Conservation (phyloP, 2,329 filamentous ascomycete genomes). For the Colletotrichum echinochloae region DNA sequence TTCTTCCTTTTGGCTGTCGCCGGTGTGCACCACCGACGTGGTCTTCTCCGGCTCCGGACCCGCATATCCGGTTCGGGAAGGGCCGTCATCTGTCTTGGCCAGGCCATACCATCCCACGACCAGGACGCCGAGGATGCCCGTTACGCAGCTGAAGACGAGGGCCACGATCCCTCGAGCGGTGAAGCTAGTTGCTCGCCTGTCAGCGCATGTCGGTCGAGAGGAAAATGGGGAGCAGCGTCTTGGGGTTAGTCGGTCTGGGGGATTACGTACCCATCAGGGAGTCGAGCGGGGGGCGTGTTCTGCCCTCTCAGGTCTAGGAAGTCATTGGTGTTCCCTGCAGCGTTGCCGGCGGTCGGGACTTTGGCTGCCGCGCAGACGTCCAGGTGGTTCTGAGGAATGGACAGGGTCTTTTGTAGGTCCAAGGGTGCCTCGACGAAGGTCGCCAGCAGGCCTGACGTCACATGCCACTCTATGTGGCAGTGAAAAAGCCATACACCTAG, state of each 20-base stretch:
- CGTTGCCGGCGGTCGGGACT: conserved; percentile 73
- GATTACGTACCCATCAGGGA: conserved; percentile 71
- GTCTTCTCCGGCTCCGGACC: not conserved
- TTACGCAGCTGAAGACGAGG: conserved; percentile 77
- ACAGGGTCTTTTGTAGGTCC: conserved; percentile 69
- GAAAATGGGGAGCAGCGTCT: not conserved
- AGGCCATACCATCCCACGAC: conserved; percentile 77
- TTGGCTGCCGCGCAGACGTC: conserved; percentile 67
- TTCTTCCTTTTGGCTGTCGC: conserved; percentile 10
- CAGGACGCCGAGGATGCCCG: conserved; percentile 75
- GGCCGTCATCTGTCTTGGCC: conserved; percentile 42
- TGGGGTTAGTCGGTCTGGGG: not conserved
- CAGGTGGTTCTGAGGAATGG: conserved; percentile 70
- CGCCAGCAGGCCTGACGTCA: conserved; percentile 73
- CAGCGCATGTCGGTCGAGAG: not conserved
- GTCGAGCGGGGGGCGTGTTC: conserved; percentile 63
- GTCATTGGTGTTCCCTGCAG: conserved; percentile 76
- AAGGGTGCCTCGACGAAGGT: conserved; percentile 73
- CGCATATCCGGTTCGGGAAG: conserved; percentile 1
- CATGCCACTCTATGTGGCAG: conserved; percentile 86
- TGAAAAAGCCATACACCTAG: conserved; percentile 77
- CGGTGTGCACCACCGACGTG: not conserved
- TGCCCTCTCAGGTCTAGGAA: conserved; percentile 73
- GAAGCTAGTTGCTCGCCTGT: conserved; percentile 60
- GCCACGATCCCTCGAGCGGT: conserved; percentile 79